A percentile compares a stretch with the other conserved stretches of the same genome.
phyloP scores from a whole-genome alignment of 169 alveolate genomes.

The Plasmodium malariae region DNA sequence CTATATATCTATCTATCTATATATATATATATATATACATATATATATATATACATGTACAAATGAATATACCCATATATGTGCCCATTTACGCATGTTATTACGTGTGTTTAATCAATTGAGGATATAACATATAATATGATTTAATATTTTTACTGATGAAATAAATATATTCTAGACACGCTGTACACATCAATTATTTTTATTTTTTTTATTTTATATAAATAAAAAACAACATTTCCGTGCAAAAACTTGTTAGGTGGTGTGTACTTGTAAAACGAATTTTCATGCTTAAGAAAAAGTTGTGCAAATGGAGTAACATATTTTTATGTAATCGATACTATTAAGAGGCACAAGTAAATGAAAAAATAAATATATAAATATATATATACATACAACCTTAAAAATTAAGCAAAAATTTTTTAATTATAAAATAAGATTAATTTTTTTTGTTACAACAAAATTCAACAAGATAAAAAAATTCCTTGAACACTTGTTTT shows the following conservation, averaged over 20 bases:
- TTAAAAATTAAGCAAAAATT: constrained; percentile 18
- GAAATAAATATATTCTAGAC: neutral
- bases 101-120: neutral
- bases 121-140: constrained; percentile 9
- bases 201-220: constrained; percentile 3
- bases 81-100: no score
- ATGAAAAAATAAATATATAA: neutral
- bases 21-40: neutral
- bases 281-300: neutral
- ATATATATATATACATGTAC: constrained; percentile 3
- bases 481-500: constrained; percentile 16
- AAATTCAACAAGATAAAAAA: neutral
- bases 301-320: neutral
- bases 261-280: neutral
- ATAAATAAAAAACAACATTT: neutral
- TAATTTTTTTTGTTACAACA: constrained; percentile 1
- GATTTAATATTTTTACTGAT: constrained; percentile 15
- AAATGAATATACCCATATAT: neutral
- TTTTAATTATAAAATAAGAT: constrained; percentile 14
- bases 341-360: constrained; percentile 4
- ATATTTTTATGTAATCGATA: constrained; percentile 15
- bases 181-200: neutral
- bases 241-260: neutral
- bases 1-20: neutral
- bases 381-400: constrained; percentile 12